Base-by-base conservation (phyloP, 2,329 filamentous ascomycete species). In the Cadophora luteo-olivacea region DNA sequence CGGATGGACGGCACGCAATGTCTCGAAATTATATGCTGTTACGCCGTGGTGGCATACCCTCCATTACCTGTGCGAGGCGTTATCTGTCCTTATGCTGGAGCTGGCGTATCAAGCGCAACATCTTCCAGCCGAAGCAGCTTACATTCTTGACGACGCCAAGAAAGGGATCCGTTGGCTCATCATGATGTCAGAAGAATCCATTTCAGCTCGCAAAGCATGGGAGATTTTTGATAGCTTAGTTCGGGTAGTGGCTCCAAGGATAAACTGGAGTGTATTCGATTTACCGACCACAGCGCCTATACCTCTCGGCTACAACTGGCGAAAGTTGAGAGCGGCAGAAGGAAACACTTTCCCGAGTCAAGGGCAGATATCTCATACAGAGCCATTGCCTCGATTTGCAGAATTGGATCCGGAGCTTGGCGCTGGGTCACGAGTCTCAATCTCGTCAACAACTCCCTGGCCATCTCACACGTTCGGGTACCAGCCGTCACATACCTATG, bases 171-270 rank as follows among this genome's bases (percentile, higher is more conserved):
- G 36, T 1, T 76, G 74, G 74, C 65, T 76, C 1, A 45, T 64
- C 2, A 70, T 69, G 58, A 70, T 76, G 71, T 65, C 73, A 1
- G 68, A 52, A 5, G 62, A 66, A 52, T 73, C 68, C 8, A 68
- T 76, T 3, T 69, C 72, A 0, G 75, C 75, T 33, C 69, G 74
- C 41, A 76, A 76, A 61, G 73, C 73, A 33, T 75, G 74, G 74
- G 72, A 76, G 48, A 74, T 75, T 6, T 76, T 72, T 41, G 72
- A 76, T 52, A 57, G 61, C 19, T 54, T 76, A 24, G 69, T 76
- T 22, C 68, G 73, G 1, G 58, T 69, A 3, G 73, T 74, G 4
- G 70, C 73, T 7, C 72, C 70, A 2, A 57, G 68, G 32, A 71
- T 74, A 19, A 55, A 65, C 7, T 70, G 64, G 55, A 60, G 65